Base-by-base conservation (phyloP, 495 filamentous ascomycete genomes). In the Annulohypoxylon nitens region DNA sequence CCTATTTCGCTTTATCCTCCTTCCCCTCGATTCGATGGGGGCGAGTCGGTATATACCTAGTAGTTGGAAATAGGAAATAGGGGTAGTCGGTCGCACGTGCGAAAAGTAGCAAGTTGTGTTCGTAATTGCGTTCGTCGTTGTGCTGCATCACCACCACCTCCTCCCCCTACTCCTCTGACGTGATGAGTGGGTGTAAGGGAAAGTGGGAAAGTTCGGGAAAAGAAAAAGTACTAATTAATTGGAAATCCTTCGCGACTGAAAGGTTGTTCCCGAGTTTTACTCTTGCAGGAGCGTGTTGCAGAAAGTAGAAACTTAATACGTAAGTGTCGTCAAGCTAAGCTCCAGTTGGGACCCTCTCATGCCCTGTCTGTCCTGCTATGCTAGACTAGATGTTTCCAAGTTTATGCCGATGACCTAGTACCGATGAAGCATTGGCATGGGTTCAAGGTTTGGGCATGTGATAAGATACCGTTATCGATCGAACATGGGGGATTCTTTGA, bases 1-100 rank as follows among this genome's bases (percentile, higher is more conserved):
- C 76, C 74, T 68, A 45, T 16, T 45, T 51, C 37, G n/a, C 66
- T 41, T 59, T 59, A 6, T 41, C 18, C 12, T 41, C 36, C 53
- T 59, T 50, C 57, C 63, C 58, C 50, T 23, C 6, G 41, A 25
- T 16, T 36, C 26, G 59, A 58, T 34, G 33, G 64, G 39, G 3
- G 43, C 39, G 43, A 34, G n/a, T 50, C 16, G 51, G 11, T 50
- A 30, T 30, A 30, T 30, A 30, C 4, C 2, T 30, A 30, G 4
- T 30, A 30, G 30, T 6, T 1, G 7, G 51, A 25, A n/a, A 10
- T 16, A 16, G 10, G 7, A 30, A 55, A 26, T 55, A 26, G 51
- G 12, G 30, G 14, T 34, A 50, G 7, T 23, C 23, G 48, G 20
- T 53, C 20, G 23, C 23, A 53, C 16, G 47, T 30, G 51, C 51